Base-by-base conservation (phyloP, 768 basidiomycete species). In the Collybia sp. region DNA sequence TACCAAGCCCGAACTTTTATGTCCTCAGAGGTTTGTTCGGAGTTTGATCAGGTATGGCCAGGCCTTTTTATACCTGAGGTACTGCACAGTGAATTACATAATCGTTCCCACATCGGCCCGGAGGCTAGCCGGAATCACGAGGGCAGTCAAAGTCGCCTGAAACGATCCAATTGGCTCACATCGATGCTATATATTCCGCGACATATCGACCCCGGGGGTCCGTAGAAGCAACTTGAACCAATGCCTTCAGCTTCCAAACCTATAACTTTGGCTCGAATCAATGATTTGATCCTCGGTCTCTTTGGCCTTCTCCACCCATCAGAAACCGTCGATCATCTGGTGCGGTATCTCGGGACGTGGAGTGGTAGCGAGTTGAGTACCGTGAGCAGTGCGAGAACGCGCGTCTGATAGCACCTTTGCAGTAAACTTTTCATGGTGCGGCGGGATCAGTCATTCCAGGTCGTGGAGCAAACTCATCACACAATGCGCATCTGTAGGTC, bases 1-100 rank as follows among this genome's bases (percentile, higher is more conserved):
- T 63, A 68, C 84, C 88, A 62, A 76, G 89, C 79, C 85, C 89
- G 89, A 92, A 91, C 89, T 92, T 88, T 87, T 79, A 62, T 81
- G 88, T 91, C 87, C 82, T 76, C 87, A 76, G 50, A 59, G 70
- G 69, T 81, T 86, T 85, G 83, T 88, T 88, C 81, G 43, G 59
- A 61, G 57, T 52, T 58, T 55, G 57, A 46, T 30, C 46, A 47
- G 6, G 12, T 12, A 16, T 16, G 18, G 30, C 25, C 38, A 30
- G 15, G 34, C 19, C 30, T 6, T 54, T 60, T 44, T 61, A 60
- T 57, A 60, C 30, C 18, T 10, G 34, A 45, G 16, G 42, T 45
- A 34, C 53, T 66, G 53, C 60, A 64, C 52, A 65, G 47, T 48
- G 13, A n/a, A n/a, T 70, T 73, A 74, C 46, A 57, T 76, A 71